Base-by-base conservation (phyloP, 208 protist genomes). In the Lotmaria passim region DNA sequence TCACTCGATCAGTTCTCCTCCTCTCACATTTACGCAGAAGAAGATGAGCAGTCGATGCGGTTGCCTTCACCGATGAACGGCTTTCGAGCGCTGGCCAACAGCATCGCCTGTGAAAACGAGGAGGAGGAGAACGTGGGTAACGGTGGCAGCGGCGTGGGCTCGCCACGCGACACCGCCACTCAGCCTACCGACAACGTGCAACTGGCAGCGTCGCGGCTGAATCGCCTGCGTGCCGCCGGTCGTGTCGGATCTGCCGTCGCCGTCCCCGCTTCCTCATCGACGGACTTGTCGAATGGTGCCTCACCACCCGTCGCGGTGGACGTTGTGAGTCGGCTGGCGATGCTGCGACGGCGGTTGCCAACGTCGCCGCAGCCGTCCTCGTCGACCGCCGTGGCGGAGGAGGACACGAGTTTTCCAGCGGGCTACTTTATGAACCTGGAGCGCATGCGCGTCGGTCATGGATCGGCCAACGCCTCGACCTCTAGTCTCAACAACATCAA, bases 261-360 rank as follows among this genome's bases (percentile, higher is more conserved):
- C n/a, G n/a, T n/a, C n/a, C n/a, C n/a, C n/a, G n/a, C 31, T 17
- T 30, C 46, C 11, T 23, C 11, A 23, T 56, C 50, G n/a, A n/a
- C n/a, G n/a, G n/a, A n/a, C n/a, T n/a, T n/a, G n/a, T n/a, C n/a
- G n/a, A n/a, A n/a, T n/a, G n/a, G n/a, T n/a, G n/a, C n/a, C n/a
- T n/a, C 44, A 14, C 15, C 44, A 33, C 5, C 33, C 3, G 4
- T 33, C 6, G 0, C 47, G 30, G 1, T 30, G 1, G n/a, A 36
- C 39, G 46, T 46, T 6, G 28, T 48, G 21, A 23, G 30, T 17
- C 38, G 58, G 3, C 59, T 74, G 21, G 28, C 59, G 11, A 12
- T 52, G 59, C 41, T 74, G 50, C 68, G 68, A 4, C 59, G 53
- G 55, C 50, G 58, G 23, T 14, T 39, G n/a, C 41, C 46, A 21